Percentiles rank a stretch among this genome's conserved stretches.
phyloP scores from a whole-genome alignment of 257 asterid species.

The Thymus quinquecostatus region DNA sequence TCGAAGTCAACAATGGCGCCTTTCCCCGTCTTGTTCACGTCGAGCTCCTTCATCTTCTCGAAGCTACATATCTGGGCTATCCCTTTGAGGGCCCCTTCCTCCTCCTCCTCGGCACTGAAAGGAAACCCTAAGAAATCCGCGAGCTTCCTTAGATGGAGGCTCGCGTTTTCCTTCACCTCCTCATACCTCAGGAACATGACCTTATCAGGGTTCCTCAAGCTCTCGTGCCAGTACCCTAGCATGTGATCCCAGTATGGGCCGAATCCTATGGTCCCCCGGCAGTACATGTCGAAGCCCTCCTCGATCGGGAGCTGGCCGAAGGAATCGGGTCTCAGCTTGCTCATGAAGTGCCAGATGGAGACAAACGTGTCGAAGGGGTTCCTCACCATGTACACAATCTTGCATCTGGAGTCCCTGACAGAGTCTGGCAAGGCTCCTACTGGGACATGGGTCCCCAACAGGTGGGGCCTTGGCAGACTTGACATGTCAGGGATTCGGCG shows the following conservation, averaged over 20 bases:
- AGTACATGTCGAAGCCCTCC: conserved; percentile 40
- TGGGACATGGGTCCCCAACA: conserved; percentile 54
- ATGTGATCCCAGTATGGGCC: conserved; percentile 74
- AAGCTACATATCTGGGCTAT: conserved; percentile 49
- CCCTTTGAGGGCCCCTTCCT: conserved; percentile 41
- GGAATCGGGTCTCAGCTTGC: conserved; percentile 28
- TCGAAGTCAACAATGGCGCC: conserved; percentile 35
- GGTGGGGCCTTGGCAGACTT: conserved; percentile 35
- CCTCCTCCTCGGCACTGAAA: conserved; percentile 43
- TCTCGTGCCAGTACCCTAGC: conserved; percentile 54
- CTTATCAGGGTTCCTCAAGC: conserved; percentile 37
- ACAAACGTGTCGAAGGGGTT: conserved; percentile 55
- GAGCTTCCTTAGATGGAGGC: conserved; percentile 35
- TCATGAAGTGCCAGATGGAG: conserved; percentile 42
- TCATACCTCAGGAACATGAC: conserved; percentile 58
- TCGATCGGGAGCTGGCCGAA: conserved; percentile 26
- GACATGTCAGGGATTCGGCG: conserved; percentile 34
- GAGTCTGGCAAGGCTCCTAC: conserved; percentile 38
- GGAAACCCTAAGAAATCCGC: conserved; percentile 56
- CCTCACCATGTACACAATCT: conserved; percentile 47
- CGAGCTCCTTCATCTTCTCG: conserved; percentile 44
- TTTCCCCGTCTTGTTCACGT: conserved; percentile 48
- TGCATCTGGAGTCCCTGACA: conserved; percentile 32
- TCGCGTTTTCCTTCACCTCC: conserved; percentile 45
- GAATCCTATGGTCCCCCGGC: conserved; percentile 41